A percentile compares a stretch with the other conserved stretches of the same genome.
phyloP scores from a whole-genome alignment of 2,329 filamentous ascomycete species.

The Tolypocladium pustulatum region DNA sequence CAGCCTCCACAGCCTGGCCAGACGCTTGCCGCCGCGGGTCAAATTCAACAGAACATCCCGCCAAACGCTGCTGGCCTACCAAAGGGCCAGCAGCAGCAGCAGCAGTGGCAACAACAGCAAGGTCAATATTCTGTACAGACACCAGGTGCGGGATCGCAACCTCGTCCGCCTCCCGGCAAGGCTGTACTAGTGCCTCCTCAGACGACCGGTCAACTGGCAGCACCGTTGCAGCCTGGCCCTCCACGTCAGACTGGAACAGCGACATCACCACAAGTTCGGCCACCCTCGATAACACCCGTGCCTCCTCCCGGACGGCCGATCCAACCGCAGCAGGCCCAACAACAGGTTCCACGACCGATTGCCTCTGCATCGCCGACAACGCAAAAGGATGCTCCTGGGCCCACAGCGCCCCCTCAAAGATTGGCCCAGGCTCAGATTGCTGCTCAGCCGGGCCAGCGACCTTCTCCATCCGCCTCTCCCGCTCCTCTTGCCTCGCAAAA shows the following conservation, averaged over 20 bases:
- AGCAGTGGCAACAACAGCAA: conserved; percentile 6
- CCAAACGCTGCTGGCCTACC: conserved; percentile 11
- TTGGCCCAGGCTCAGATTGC: conserved; percentile 16
- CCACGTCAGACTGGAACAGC: conserved; percentile 13
- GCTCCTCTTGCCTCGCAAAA: conserved; percentile 13
- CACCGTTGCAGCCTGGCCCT: conserved; percentile 23
- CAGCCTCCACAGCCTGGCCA: conserved; percentile 20
- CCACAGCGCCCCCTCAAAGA: conserved; percentile 19
- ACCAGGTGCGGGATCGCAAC: conserved; percentile 4
- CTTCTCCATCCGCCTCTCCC: conserved; percentile 13
- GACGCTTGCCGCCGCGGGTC: conserved; percentile 13
- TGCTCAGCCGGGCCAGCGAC: conserved; percentile 13
- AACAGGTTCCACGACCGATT: conserved; percentile 16
- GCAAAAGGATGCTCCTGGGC: conserved; percentile 9
- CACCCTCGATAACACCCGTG: conserved; percentile 22
- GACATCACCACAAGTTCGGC: conserved; percentile 15
- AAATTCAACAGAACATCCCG: conserved; percentile 12
- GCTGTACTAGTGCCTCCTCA: conserved; percentile 24
- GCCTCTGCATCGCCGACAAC: conserved; percentile 20
- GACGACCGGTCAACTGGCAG: conserved; percentile 20
- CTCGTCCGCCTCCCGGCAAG: conserved; percentile 14
- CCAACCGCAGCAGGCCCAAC: conserved; percentile 14
- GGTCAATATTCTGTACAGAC: conserved; percentile 8
- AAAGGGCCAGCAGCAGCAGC: conserved; percentile 10
- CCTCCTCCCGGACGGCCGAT: conserved; percentile 21